Evolutionary conservation across 768 basidiomycete species (phyloP), one percentile per base, ranked within the genome.

Genomic region (Dacryopinax primogenitus): DNA sequence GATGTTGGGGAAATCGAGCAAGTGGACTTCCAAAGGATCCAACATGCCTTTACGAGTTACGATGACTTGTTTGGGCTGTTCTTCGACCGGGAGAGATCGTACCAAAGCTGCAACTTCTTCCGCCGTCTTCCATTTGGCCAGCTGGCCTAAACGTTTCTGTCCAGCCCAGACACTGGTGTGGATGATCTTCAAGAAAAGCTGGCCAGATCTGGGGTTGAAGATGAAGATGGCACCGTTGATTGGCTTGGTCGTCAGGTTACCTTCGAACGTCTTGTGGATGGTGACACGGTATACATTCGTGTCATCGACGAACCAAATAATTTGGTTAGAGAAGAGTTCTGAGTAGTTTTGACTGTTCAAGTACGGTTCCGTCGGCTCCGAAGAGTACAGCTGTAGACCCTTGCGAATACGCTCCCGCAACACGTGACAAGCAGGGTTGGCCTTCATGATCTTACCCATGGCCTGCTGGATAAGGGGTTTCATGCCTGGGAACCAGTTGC

Each of bases 121-220:
- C 18, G 96, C 96, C 4, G 95, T 97, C 79, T 96, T 96, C 94
- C 96, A 98, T 78, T 98, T 99, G 36, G 96, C 96, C 62, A 98
- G 83, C 76, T 99, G 96, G 65, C 96, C 96, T 62, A 99, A 85
- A 87, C 96, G 96, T 76, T 99, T 99, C 77, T 99, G 96, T 72
- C 96, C 96, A 65, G 96, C 96, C 96, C 96, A 99, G n/a, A 98
- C 96, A 72, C 94, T 97, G 1, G 96, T 99, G 75, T 99, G 96
- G 67, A 99, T 99, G 76, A 99, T 88, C 80, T 99, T 99, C 75
- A 99, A 76, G 86, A 98, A 98, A 35, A 98, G 77, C 71, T 99
- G 96, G 32, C 96, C 96, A 30, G 96, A 96, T 63, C 96, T 88
- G 69, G 96, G 96, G 77, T 98, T 98, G 82, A 98, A 98, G 73